These are phyloP conservation scores for Pisolithus tinctorius DNA, from an alignment of 768 basidiomycete genomes.

Conservation along the genomic window DNA sequence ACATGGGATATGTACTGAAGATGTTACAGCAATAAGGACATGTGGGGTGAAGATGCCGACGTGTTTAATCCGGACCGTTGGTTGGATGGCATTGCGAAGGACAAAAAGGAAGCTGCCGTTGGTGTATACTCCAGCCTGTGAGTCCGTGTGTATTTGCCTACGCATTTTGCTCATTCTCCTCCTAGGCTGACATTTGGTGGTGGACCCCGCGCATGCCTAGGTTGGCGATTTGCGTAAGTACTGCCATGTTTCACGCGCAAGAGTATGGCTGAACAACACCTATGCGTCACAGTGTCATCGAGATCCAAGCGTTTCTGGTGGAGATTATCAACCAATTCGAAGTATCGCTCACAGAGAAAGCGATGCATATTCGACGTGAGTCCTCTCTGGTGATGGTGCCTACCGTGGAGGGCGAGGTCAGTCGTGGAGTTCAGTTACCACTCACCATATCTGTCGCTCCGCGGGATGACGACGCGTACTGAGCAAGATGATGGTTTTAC, in stretches of 20 bases:
- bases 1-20: neutral
- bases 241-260: no score
- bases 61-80: conserved; percentile 25
- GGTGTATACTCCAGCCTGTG: conserved; percentile 25
- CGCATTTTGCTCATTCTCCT: neutral
- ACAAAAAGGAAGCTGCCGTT: conserved; percentile 15
- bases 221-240: conserved; percentile 28
- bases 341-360: conserved; percentile 30
- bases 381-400: conserved; percentile 26
- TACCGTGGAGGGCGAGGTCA: conserved; percentile 26
- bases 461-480: neutral
- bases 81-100: conserved; percentile 12
- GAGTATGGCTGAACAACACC: neutral
- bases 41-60: conserved; percentile 29
- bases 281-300: conserved; percentile 28
- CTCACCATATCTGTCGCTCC: conserved; percentile 20
- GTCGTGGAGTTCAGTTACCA: conserved; percentile 26
- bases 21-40: conserved; percentile 15
- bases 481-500: no score
- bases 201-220: conserved; percentile 20
- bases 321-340: conserved; percentile 50
- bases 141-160: neutral
- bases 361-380: conserved; percentile 22
- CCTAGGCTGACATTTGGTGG: conserved; percentile 24
- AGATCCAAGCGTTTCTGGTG: conserved; percentile 54